A percentile compares a stretch with the other conserved stretches of the same genome.
These are phyloP conservation scores for Pythium pectinolyticum DNA, from an alignment of 352 stramenopile species.

Conservation along the genomic window DNA sequence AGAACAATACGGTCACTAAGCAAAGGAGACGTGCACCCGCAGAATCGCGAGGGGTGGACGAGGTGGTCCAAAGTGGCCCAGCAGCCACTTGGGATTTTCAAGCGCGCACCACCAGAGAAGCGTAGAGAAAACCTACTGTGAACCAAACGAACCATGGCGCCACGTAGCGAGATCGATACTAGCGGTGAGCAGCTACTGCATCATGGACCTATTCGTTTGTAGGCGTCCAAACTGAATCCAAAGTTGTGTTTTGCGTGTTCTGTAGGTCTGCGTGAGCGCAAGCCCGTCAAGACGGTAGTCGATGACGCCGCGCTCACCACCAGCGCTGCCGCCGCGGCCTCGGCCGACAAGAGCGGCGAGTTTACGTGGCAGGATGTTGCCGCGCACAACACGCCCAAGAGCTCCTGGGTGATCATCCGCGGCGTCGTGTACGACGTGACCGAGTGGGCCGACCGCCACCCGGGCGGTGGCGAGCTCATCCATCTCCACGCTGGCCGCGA, in stretches of 20 bases:
- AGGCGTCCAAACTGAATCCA: background rate
- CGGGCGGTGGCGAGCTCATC: slow-evolving; percentile 80
- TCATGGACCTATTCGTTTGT: background rate
- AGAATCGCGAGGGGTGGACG: slow-evolving; percentile 3
- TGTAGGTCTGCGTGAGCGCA: slow-evolving; percentile 60
- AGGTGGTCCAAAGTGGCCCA: slow-evolving; percentile 9
- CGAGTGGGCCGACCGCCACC: slow-evolving; percentile 77
- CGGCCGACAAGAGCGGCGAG: slow-evolving; percentile 31
- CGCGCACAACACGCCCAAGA: slow-evolving; percentile 93
- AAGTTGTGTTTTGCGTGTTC: background rate
- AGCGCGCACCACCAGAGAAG: background rate
- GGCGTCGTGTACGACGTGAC: slow-evolving; percentile 95
- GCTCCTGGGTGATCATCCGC: slow-evolving; percentile 96
- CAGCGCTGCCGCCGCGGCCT: background rate
- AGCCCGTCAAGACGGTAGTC: slow-evolving; percentile 24
- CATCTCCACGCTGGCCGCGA: slow-evolving; percentile 78
- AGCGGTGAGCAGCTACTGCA: no score
- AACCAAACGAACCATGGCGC: slow-evolving; percentile 23
- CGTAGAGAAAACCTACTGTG: slow-evolving; percentile 6
- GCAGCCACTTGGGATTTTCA: slow-evolving; percentile 19
- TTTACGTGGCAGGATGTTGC: slow-evolving; percentile 95
- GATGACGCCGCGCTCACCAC: slow-evolving; percentile 20
- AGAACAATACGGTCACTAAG: slow-evolving; percentile 10
- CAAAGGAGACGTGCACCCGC: background rate
- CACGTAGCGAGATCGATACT: slow-evolving; percentile 24